Base-by-base conservation (phyloP, 2,329 filamentous ascomycete genomes). In the Madurella mycetomatis region DNA sequence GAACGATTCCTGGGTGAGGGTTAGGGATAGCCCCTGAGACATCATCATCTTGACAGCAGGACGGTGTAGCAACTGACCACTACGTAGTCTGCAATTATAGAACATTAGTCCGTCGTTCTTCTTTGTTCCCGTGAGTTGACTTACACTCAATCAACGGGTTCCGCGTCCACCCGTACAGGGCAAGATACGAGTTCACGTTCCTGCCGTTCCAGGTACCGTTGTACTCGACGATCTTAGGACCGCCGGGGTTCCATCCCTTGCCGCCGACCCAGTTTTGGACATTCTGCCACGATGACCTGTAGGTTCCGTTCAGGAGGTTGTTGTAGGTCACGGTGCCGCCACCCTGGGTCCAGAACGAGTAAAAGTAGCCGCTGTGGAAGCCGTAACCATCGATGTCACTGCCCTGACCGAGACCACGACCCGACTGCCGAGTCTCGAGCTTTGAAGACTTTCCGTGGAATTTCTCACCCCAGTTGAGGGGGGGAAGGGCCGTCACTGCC, bases 241-340 rank as follows among this genome's bases (percentile, higher is more conserved):
- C 61, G 55, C 79, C 80, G 32, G 79, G 73, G 54, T 73, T 74
- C 80, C 81, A 83, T 43, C 81, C 81, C 68, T 83, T 83, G 56
- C 80, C 81, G 57, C 70, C 78, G 41, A 81, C 79, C 51, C 81
- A 79, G 70, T 82, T 79, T 49, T 75, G 76, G 30, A 64, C 66
- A 47, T 58, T 66, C 73, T 73, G 65, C 76, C 76, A 79, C 42
- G 59, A 64, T 2, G 73, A 68, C 31, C 57, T 67, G 68, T 77
- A 78, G 41, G 67, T 59, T 16, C 74, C 74, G 9, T 59, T 64
- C 7, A 62, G 56, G n/a, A 70, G 71, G 61, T 76, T 76, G 62
- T 61, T 72, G 63, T 75, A 77, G 44, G 63, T 69, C 11, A 75
- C 72, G 16, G 59, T 61, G 43, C 68, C 72, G 49, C 61, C 62